Conservation (phyloP, 192 early-diverging fungal genomes). For the Podila horticola region DNA sequence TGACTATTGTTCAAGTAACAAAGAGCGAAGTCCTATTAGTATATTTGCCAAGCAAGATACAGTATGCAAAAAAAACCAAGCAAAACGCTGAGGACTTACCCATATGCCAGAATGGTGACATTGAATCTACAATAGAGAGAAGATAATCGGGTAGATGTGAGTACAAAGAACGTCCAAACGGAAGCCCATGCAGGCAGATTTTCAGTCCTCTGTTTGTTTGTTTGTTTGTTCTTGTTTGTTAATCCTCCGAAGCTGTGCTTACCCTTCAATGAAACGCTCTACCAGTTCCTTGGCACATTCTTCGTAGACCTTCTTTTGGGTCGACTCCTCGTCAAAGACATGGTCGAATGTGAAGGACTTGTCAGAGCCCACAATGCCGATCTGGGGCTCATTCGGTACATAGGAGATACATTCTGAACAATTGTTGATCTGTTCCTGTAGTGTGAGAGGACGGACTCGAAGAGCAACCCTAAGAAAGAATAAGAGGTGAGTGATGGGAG, state of each 20-base stretch:
- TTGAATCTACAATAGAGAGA: constrained; percentile 74
- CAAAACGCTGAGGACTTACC: constrained; percentile 44
- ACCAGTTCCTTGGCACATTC: constrained; percentile 68
- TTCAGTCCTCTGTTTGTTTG: constrained; percentile 7
- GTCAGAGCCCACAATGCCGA: constrained; percentile 68
- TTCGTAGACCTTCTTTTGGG: constrained; percentile 69
- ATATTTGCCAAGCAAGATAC: too few relatives aligned
- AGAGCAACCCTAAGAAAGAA: constrained; percentile 71
- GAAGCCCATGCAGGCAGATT: background rate
- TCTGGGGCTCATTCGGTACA: constrained; percentile 70
- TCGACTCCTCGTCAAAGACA: constrained; percentile 66
- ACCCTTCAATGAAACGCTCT: constrained; percentile 79
- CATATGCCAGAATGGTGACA: constrained; percentile 92
- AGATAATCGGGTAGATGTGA: background rate
- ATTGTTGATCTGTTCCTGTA: constrained; percentile 75
- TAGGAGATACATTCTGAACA: constrained; percentile 67
- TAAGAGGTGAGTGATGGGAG: background rate
- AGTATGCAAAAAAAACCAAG: too few relatives aligned
- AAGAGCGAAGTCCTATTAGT: too few relatives aligned
- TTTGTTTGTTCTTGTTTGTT: background rate
- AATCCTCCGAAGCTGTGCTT: constrained; percentile 14
- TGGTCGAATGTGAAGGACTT: constrained; percentile 77
- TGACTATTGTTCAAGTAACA: constrained; percentile 55
- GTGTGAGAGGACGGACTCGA: constrained; percentile 80
- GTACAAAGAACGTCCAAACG: background rate